Evolutionary conservation across 2,329 filamentous ascomycete species (phyloP).

Genomic region (Pseudogymnoascus sp.): DNA sequence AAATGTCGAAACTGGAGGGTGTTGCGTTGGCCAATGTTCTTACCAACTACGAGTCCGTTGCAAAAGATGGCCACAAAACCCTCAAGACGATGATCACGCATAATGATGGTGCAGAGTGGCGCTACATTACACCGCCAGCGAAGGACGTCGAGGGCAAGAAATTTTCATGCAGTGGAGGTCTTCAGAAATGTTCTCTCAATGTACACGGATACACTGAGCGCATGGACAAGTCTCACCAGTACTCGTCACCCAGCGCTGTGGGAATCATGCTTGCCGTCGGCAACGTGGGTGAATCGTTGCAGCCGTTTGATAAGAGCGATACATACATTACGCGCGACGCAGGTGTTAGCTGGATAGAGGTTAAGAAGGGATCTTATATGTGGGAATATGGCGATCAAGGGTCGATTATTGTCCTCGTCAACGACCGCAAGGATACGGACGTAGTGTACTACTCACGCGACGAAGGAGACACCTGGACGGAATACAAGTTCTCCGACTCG

Average conservation of each 20-base stretch:
- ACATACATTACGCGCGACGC: slow-evolving; percentile 89
- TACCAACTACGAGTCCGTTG: slow-evolving; percentile 53
- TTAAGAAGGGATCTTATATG: slow-evolving; percentile 80
- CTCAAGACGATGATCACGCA: slow-evolving; percentile 90
- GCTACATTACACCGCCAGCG: slow-evolving; percentile 60
- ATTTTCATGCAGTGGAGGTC: slow-evolving; percentile 57
- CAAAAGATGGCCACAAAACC: slow-evolving; percentile 59
- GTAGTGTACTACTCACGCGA: slow-evolving; percentile 68
- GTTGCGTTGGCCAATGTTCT: slow-evolving; percentile 83
- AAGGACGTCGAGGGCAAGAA: slow-evolving; percentile 62
- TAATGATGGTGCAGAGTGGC: slow-evolving; percentile 90
- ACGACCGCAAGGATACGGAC: slow-evolving; percentile 59
- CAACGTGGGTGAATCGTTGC: slow-evolving; percentile 63
- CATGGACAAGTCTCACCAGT: slow-evolving; percentile 70
- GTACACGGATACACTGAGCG: slow-evolving; percentile 95
- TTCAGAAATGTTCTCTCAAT: slow-evolving; percentile 73
- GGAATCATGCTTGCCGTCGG: slow-evolving; percentile 87
- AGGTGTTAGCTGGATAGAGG: slow-evolving; percentile 78
- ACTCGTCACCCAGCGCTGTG: slow-evolving; percentile 77
- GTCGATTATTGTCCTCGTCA: slow-evolving; percentile 80
- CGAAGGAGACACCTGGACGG: slow-evolving; percentile 70
- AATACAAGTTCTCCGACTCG: slow-evolving; percentile 63
- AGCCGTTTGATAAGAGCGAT: slow-evolving; percentile 48
- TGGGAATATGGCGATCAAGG: slow-evolving; percentile 97
- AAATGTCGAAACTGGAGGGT: slow-evolving; percentile 85